Percentiles rank a stretch among this genome's conserved stretches.
Evolutionary conservation across 2,329 filamentous ascomycete species (phyloP).

Genomic region (Xylariales sp.): DNA sequence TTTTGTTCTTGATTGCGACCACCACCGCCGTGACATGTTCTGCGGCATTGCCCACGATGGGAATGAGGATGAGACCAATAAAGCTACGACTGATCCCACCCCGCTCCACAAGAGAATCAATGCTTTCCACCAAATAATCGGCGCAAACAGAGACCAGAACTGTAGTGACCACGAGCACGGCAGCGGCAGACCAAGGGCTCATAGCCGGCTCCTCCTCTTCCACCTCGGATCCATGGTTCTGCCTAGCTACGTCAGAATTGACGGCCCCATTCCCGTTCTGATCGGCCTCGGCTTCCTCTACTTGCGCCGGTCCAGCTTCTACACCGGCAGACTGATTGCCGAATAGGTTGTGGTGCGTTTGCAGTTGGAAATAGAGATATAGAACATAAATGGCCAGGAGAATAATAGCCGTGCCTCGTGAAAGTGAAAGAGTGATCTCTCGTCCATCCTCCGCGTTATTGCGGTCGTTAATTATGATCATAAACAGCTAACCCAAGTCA

Average conservation of each 20-base stretch:
- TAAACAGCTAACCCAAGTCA: slow-evolving; percentile 66
- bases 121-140: slow-evolving; percentile 81
- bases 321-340: slow-evolving; percentile 57
- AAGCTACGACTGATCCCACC: slow-evolving; percentile 82
- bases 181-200: slow-evolving; percentile 70
- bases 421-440: slow-evolving; percentile 75
- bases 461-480: slow-evolving; percentile 62
- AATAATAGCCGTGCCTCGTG: slow-evolving; percentile 80
- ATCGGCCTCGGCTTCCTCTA: slow-evolving; percentile 26
- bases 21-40: slow-evolving; percentile 86
- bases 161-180: slow-evolving; percentile 77
- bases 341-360: slow-evolving; percentile 79
- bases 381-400: slow-evolving; percentile 79
- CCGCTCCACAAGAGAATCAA: slow-evolving; percentile 76
- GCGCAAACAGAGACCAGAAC: slow-evolving; percentile 78
- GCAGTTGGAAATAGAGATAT: slow-evolving; percentile 82
- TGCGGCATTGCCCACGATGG: slow-evolving; percentile 83
- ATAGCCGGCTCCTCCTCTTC: slow-evolving; percentile 58
- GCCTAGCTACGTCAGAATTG: slow-evolving; percentile 48
- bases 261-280: neutral
- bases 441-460: slow-evolving; percentile 54
- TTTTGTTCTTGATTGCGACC: slow-evolving; percentile 81
- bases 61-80: slow-evolving; percentile 81
- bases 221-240: slow-evolving; percentile 53
- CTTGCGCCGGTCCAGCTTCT: slow-evolving; percentile 35